Base-by-base conservation (phyloP, 2,329 filamentous ascomycete genomes). In the Acephala macrosclerotiorum region DNA sequence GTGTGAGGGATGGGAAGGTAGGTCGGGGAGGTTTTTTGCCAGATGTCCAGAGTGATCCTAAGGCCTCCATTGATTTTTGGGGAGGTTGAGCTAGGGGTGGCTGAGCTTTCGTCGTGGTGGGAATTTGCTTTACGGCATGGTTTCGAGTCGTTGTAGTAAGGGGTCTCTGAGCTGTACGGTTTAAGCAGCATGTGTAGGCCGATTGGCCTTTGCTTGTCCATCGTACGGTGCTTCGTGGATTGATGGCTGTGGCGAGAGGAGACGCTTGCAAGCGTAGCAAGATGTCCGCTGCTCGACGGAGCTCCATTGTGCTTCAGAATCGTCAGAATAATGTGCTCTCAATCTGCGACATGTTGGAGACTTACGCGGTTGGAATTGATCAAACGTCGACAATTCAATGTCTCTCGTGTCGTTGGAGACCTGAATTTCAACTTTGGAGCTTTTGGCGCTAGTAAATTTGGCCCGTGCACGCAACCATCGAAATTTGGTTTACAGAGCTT, bases 241-340 rank as follows among this genome's bases (percentile, higher is more conserved):
- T 65, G 53, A 77, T 72, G 57, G 77, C 68, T 18, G 66, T 61
- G 8, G 73, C 60, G 36, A 77, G 35, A 38, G 71, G 70, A 22
- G 71, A 73, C 12, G 65, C 58, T 56, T 73, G 75, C 22, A 67
- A 71, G 63, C 73, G 75, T 64, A 78, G 68, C 12, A 78, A 56
- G 16, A 68, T 68, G 51, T 77, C 75, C 29, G 71, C 73, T 4
- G 70, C 68, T 64, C 72, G 71, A 75, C 76, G 73, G 65, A 78
- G 58, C 66, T 78, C 76, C 77, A 79, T 79, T 62, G 58, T 58
- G 29, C 68, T 71, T 53, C 35, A 33, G 20, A 29, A 47, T 29
- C 1, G 20, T 71, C 67, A 72, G 69, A 20, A 60, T 1, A 61
- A 60, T 5, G 22, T 40, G 16, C 42, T 61, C 11, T 16, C 36